Evolutionary conservation across 208 protist species (phyloP), one percentile per base, ranked within the genome.

Genomic region (Herpetomonas tarakana): DNA sequence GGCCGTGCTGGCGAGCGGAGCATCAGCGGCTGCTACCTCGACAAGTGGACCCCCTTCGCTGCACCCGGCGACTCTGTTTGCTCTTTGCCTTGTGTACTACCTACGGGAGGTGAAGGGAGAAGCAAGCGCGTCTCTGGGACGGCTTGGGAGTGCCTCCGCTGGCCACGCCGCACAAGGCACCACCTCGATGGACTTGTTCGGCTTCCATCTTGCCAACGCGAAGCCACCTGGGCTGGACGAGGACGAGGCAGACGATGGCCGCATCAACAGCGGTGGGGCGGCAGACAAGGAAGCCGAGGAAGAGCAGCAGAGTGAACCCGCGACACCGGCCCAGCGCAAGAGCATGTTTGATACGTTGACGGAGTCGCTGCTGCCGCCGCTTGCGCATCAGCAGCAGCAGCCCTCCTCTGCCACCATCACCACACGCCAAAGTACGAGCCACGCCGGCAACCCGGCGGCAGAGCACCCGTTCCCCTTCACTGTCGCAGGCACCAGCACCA

Each of bases 21-120:
- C 67, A 73, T 24, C 60, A 67, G 35, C 54, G 51, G 55, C 35
- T 49, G 2, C 60, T 73, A 19, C 26, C 44, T 2, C 53, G 21
- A n/a, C n/a, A n/a, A n/a, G n/a, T n/a, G n/a, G n/a, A n/a, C n/a
- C n/a, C n/a, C n/a, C n/a, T n/a, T n/a, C n/a, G n/a, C 35, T 14
- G 14, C 35, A 41, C 35, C 35, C 35, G 35, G 35, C 14, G 35
- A 41, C 35, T 6, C 6, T 41, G 35, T 41, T 41, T 41, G 35
- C 14, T 41, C 35, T 41, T 6, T 41, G 35, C 35, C 35, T 41
- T 6, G 35, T 6, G 35, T 41, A 41, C 35, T 14, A 41, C 35
- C 35, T 41, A 6, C n/a, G n/a, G n/a, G n/a, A n/a, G n/a, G n/a
- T n/a, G n/a, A n/a, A n/a, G n/a, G n/a, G n/a, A n/a, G n/a, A n/a